A percentile compares a stretch with the other conserved stretches of the same genome.
These are phyloP conservation scores for Starmerella floris DNA, from an alignment of 805 yeast genomes.

Conservation along the genomic window DNA sequence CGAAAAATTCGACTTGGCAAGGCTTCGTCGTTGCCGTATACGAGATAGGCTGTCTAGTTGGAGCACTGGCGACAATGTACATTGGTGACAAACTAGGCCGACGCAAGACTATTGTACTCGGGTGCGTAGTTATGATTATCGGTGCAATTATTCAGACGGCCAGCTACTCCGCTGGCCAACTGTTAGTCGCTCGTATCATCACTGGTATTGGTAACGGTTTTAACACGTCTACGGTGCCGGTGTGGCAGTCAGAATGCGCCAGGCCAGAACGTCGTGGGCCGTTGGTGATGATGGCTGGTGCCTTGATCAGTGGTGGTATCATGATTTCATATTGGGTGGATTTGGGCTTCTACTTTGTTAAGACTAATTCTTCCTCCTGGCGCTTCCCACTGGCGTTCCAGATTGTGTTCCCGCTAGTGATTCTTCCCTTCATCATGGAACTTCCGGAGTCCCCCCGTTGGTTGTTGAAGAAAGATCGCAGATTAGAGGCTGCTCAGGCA, in stretches of 20 bases:
- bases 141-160: constrained; percentile 48
- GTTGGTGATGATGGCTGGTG: constrained; percentile 50
- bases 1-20: constrained; percentile 18
- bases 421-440: constrained; percentile 28
- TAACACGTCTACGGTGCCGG: constrained; percentile 61
- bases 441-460: constrained; percentile 84
- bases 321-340: constrained; percentile 59
- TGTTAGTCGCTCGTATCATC: constrained; percentile 52
- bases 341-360: constrained; percentile 49
- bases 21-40: constrained; percentile 31
- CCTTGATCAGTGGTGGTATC: constrained; percentile 53
- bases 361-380: constrained; percentile 46
- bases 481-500: constrained; percentile 33
- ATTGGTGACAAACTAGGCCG: constrained; percentile 49
- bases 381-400: constrained; percentile 56
- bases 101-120: constrained; percentile 34
- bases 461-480: constrained; percentile 50
- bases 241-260: constrained; percentile 62
- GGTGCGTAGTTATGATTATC: constrained; percentile 40
- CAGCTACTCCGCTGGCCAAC: constrained; percentile 48
- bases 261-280: constrained; percentile 48
- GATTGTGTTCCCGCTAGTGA: constrained; percentile 25
- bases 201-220: constrained; percentile 62
- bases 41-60: constrained; percentile 56
- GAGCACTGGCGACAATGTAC: constrained; percentile 46